Percentiles rank a stretch among this genome's conserved stretches.
phyloP scores from a whole-genome alignment of 1,284 basidiomycete genomes.

The Moesziomyces globuligerus region DNA sequence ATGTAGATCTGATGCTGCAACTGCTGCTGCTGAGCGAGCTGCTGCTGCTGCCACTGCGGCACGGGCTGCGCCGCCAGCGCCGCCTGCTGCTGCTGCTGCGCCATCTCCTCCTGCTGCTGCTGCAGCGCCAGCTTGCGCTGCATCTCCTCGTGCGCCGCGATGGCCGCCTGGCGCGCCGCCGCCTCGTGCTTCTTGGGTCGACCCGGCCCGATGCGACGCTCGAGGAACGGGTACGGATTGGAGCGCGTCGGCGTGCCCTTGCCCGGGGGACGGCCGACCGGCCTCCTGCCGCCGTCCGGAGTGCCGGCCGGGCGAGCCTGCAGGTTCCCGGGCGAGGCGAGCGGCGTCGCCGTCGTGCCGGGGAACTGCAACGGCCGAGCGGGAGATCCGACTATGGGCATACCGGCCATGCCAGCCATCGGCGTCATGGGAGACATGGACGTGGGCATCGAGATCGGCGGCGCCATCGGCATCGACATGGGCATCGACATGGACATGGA shows the following conservation, averaged over 20 bases:
- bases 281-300: conserved; percentile 13
- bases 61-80: conserved; percentile 20
- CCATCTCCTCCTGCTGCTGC: conserved; percentile 21
- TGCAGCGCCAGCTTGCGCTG: conserved; percentile 22
- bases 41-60: conserved; percentile 40
- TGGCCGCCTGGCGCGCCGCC: conserved; percentile 38
- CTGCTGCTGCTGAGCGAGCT: conserved; percentile 37
- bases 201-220: conserved; percentile 41
- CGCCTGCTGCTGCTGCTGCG: conserved; percentile 28
- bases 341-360: conserved; percentile 10
- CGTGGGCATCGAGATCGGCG: conserved; percentile 17
- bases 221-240: conserved; percentile 39
- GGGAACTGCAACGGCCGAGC: conserved; percentile 26
- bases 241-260: conserved; percentile 34
- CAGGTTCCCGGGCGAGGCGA: conserved; percentile 13
- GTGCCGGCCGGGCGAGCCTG: conserved; percentile 1
- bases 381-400: conserved; percentile 19
- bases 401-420: conserved; percentile 6
- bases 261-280: conserved; percentile 36
- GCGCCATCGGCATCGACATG: conserved; percentile 36
- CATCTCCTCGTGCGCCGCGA: conserved; percentile 33
- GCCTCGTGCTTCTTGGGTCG: conserved; percentile 47
- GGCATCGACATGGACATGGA: conserved; percentile 23
- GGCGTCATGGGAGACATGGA: conserved; percentile 25
- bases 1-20: conserved; percentile 17